These are phyloP conservation scores for Colletotrichum chlorophyti DNA, from an alignment of 2,329 filamentous ascomycete species.

Conservation along the genomic window DNA sequence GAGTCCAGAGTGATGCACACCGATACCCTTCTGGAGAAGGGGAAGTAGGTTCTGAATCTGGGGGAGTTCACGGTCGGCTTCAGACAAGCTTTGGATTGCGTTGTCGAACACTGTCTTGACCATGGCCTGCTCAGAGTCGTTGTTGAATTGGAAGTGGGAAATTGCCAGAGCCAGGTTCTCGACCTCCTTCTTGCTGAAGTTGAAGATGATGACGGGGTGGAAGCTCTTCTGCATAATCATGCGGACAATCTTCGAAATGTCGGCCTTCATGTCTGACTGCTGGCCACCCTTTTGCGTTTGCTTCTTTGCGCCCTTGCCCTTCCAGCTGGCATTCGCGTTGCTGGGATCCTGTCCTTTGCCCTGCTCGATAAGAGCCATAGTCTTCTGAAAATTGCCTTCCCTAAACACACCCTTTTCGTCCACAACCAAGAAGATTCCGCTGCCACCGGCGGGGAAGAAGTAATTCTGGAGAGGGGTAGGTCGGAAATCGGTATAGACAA, in stretches of 20 bases:
- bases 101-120: constrained; percentile 93
- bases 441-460: constrained; percentile 91
- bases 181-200: constrained; percentile 97
- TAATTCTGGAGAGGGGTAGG: constrained; percentile 97
- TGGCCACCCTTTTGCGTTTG: constrained; percentile 85
- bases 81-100: constrained; percentile 89
- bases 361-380: constrained; percentile 88
- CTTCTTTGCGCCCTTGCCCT: constrained; percentile 91
- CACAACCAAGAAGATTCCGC: constrained; percentile 92
- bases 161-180: constrained; percentile 90
- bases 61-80: constrained; percentile 86
- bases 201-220: constrained; percentile 99
- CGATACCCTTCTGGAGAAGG: constrained; percentile 87
- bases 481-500: constrained; percentile 98
- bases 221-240: constrained; percentile 99
- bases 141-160: constrained; percentile 89
- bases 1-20: constrained; percentile 95
- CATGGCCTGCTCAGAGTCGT: constrained; percentile 93
- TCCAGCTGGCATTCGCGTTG: constrained; percentile 79
- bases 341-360: constrained; percentile 85
- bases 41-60: constrained; percentile 93
- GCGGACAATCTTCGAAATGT: constrained; percentile 97
- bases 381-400: constrained; percentile 96
- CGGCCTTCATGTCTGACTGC: constrained; percentile 69
- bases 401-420: constrained; percentile 97